Evolutionary conservation across 345 rosid species (phyloP).

Genomic region (Geranium brycei): DNA sequence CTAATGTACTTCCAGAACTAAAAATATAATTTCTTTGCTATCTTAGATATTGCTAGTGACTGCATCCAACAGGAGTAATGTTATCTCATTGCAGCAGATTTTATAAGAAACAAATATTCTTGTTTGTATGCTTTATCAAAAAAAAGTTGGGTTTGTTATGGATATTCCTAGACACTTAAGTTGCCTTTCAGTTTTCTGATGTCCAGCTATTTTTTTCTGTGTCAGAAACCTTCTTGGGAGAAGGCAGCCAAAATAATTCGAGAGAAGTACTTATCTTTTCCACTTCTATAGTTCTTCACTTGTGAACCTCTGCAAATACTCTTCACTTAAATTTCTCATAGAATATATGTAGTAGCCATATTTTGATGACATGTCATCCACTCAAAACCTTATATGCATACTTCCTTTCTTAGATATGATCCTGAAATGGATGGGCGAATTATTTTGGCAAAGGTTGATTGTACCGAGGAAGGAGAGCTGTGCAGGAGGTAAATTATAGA

Average conservation of each 20-base stretch:
- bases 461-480: slow-evolving; percentile 66
- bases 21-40: background rate
- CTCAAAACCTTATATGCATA: slow-evolving; percentile 6
- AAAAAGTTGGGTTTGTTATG: too few species aligned
- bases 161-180: background rate
- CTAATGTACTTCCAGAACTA: background rate
- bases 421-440: slow-evolving; percentile 88
- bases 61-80: too few species aligned
- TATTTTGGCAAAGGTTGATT: slow-evolving; percentile 76
- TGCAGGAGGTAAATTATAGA: slow-evolving; percentile 61
- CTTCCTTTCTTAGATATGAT: slow-evolving; percentile 54
- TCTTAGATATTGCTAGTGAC: background rate
- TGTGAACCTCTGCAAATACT: background rate
- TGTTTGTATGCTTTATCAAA: background rate
- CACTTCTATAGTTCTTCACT: background rate
- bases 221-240: slow-evolving; percentile 99
- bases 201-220: slow-evolving; percentile 8
- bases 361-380: slow-evolving; percentile 4
- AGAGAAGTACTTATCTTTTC: slow-evolving; percentile 44
- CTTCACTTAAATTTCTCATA: background rate
- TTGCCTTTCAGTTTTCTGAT: background rate
- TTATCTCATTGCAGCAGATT: too few species aligned
- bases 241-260: slow-evolving; percentile 70
- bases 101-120: too few species aligned
- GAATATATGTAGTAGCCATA: slow-evolving; percentile 2